Conservation (phyloP, 2,329 filamentous ascomycete genomes). For the Didymella glomerata region DNA sequence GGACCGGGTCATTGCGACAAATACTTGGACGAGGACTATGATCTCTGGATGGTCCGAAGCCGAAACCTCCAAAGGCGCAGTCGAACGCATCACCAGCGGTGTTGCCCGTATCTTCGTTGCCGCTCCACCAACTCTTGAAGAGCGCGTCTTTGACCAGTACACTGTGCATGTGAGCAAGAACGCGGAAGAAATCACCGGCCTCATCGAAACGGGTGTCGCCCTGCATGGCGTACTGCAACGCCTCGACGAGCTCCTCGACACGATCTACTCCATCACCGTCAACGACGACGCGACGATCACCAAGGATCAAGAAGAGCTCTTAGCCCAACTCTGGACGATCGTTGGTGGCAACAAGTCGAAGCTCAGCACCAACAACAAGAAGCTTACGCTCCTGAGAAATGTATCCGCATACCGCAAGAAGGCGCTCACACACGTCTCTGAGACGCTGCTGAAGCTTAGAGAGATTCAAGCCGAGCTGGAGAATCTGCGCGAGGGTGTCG, state of each 20-base stretch:
- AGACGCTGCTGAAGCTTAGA: slow-evolving; percentile 75
- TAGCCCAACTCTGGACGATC: slow-evolving; percentile 76
- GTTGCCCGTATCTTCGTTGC: slow-evolving; percentile 66
- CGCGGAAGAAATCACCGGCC: slow-evolving; percentile 70
- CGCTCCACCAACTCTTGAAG: slow-evolving; percentile 34
- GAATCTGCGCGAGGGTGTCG: slow-evolving; percentile 75
- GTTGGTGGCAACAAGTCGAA: slow-evolving; percentile 73
- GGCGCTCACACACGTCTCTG: slow-evolving; percentile 73
- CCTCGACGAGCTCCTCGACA: slow-evolving; percentile 73
- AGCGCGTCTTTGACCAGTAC: slow-evolving; percentile 76
- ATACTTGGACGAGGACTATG: slow-evolving; percentile 76
- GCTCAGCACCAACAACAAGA: slow-evolving; percentile 67
- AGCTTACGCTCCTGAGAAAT: slow-evolving; percentile 70
- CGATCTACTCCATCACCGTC: slow-evolving; percentile 74
- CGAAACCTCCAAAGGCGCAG: slow-evolving; percentile 50
- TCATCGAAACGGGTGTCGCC: slow-evolving; percentile 75
- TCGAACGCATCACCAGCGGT: slow-evolving; percentile 56
- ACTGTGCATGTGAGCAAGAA: slow-evolving; percentile 74
- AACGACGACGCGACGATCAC: slow-evolving; percentile 68
- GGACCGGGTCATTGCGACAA: slow-evolving; percentile 77
- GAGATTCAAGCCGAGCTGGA: slow-evolving; percentile 75
- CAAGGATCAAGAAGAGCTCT: slow-evolving; percentile 69
- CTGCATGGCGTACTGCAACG: slow-evolving; percentile 71
- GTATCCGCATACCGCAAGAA: slow-evolving; percentile 72
- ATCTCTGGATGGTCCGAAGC: slow-evolving; percentile 67